A percentile compares a stretch with the other conserved stretches of the same genome.
Evolutionary conservation across 306 rosid species (phyloP).

Genomic region (Pueraria montana): DNA sequence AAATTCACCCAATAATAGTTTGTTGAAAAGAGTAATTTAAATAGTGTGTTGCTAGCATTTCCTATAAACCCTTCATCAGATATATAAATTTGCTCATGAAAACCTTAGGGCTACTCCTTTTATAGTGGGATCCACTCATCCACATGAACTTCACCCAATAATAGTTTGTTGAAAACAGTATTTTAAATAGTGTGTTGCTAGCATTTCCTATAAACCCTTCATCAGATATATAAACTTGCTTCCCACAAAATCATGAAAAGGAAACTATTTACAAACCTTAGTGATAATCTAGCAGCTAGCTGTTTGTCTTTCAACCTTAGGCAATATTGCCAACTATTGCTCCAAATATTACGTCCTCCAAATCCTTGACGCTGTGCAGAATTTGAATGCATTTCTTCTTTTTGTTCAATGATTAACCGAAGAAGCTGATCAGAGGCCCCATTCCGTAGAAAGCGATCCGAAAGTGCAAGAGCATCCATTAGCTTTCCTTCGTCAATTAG

Average conservation of each 20-base stretch:
- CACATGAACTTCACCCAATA: neutral
- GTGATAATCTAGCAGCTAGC: conserved; percentile 91
- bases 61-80: neutral
- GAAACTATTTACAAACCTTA: conserved; percentile 66
- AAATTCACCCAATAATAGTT: neutral
- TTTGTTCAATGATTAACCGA: conserved; percentile 81
- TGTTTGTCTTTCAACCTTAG: conserved; percentile 92
- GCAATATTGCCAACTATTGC: conserved; percentile 98
- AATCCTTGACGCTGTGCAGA: conserved; percentile 67
- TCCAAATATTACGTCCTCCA: conserved; percentile 73
- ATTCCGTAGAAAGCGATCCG: conserved; percentile 96
- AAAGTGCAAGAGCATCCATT: conserved; percentile 97
- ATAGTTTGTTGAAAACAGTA: neutral
- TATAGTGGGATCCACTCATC: neutral
- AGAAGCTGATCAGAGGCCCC: conserved; percentile 94
- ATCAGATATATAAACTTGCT: conserved; percentile 33
- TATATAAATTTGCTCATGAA: conserved; percentile 40
- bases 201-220: neutral
- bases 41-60: neutral
- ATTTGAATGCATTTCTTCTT: conserved; percentile 71
- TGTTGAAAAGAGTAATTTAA: neutral
- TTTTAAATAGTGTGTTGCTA: neutral
- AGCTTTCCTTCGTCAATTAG: conserved; percentile 89
- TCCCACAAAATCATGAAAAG: conserved; percentile 42
- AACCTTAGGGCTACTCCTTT: neutral